Conservation (phyloP, 2,329 filamentous ascomycete genomes). For the Cryphonectria nitschkei region DNA sequence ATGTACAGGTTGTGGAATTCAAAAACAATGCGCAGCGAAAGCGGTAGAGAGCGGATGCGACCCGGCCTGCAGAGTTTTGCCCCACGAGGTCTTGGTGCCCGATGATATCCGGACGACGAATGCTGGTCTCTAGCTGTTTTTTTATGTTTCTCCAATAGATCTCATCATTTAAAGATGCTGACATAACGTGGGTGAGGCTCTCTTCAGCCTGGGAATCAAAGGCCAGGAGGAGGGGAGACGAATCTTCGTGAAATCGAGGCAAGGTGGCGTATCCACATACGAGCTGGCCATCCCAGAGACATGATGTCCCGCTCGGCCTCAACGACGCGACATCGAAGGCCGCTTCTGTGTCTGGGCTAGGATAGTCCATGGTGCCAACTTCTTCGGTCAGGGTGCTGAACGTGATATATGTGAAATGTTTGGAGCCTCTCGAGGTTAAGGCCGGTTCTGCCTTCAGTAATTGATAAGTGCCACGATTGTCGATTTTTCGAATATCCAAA, state of each 20-base stretch:
- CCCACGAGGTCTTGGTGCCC: background rate
- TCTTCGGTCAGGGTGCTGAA: conserved; percentile 16
- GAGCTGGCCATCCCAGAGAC: background rate
- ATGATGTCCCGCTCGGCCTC: background rate
- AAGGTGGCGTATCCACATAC: background rate
- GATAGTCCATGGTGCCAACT: background rate
- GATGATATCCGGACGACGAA: background rate
- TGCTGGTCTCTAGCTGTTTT: background rate
- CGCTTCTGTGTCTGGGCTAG: background rate
- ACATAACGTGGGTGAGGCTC: too few relatives aligned
- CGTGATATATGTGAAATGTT: background rate
- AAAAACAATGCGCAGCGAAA: background rate
- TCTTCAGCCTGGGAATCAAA: background rate
- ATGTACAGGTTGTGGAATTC: background rate
- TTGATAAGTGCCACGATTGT: conserved; percentile 17
- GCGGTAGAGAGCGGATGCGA: background rate
- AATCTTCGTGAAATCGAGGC: too few relatives aligned
- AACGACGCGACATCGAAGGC: background rate
- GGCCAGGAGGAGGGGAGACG: background rate
- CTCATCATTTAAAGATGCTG: background rate
- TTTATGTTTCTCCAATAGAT: background rate
- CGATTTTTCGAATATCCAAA: background rate
- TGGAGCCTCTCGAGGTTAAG: too few relatives aligned
- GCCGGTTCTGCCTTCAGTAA: background rate
- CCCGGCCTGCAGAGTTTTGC: background rate